phyloP scores from a whole-genome alignment of 2,329 filamentous ascomycete species.

The Cordyceps cateniannulata region DNA sequence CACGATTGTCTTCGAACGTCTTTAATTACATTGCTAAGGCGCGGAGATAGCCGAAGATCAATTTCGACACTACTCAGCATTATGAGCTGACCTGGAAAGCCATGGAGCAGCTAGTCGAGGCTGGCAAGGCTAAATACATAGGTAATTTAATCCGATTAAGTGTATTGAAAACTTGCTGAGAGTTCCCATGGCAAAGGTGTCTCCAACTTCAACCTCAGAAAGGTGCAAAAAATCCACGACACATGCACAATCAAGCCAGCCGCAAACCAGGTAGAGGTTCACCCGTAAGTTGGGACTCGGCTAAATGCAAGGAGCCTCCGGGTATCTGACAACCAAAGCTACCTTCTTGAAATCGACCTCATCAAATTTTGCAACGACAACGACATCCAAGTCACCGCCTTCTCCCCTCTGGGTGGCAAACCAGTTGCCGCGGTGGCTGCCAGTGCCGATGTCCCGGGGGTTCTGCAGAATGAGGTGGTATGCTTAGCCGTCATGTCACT shows the following conservation, averaged over 20 bases:
- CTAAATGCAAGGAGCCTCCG: not conserved
- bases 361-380: slow-evolving; percentile 9
- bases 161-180: not conserved
- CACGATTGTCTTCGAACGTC: not conserved
- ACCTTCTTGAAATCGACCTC: slow-evolving; percentile 12
- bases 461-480: not conserved
- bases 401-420: slow-evolving; percentile 9
- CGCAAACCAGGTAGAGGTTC: slow-evolving; percentile 15
- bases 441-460: not conserved
- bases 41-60: not conserved
- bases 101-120: slow-evolving; percentile 5
- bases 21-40: not conserved
- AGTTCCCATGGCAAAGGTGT: too few relatives aligned
- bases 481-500: too few relatives aligned
- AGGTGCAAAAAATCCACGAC: slow-evolving; percentile 12
- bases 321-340: not conserved
- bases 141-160: not conserved
- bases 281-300: not conserved
- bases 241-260: slow-evolving; percentile 13
- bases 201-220: slow-evolving; percentile 15
- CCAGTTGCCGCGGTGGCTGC: not conserved
- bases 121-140: slow-evolving; percentile 6
- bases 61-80: not conserved
- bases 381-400: slow-evolving; percentile 9
- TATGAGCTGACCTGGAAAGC: slow-evolving; percentile 6